Evolutionary conservation across 306 rosid species (phyloP), one percentile per base, ranked within the genome.

Genomic region (Senna siamea): DNA sequence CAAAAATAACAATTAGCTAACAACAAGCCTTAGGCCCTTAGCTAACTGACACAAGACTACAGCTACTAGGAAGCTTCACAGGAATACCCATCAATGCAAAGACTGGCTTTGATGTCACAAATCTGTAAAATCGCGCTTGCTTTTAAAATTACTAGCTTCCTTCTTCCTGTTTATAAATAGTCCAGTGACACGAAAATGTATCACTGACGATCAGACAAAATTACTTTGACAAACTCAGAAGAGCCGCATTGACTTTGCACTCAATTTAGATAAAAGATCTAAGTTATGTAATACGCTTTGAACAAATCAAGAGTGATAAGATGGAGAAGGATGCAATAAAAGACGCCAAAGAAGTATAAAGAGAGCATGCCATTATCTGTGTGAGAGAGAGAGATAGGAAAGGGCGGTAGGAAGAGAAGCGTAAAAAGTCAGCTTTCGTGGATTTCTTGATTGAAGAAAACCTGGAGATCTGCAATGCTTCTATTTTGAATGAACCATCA

Each of bases 81-180:
- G 48, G 61, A 44, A 64, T 32, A 60, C 22, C 64, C 22, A 43
- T 30, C 43, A 41, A 20, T 37, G 14, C 52, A 26, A 23, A 55
- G 3, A 47, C 30, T 11, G 18, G 35, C 43, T 60, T 43, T 37
- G 43, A 11, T 38, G 15, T 54, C 23, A 75, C 20, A 46, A 12
- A 46, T 63, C 48, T 35, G 50, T 12, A 46, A 51, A 47, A 50
- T 13, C 3, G 20, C 40, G 22, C 41, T 55, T 19, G 54, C n/a
- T 22, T 38, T 9, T 20, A 11, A 32, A 23, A 43, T 66, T 6
- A 34, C 22, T 34, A 51, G 30, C 66, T 38, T 0, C 46, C 12
- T 46, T 76, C 47, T 13, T 58, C 64, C 41, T 17, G 62, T 22
- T 56, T 50, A 66, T 41, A 52, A 40, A 28, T 18, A 41, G 5